phyloP scores from a whole-genome alignment of 2,329 filamentous ascomycete genomes.

The Cephalotrichum gorgonifer region DNA sequence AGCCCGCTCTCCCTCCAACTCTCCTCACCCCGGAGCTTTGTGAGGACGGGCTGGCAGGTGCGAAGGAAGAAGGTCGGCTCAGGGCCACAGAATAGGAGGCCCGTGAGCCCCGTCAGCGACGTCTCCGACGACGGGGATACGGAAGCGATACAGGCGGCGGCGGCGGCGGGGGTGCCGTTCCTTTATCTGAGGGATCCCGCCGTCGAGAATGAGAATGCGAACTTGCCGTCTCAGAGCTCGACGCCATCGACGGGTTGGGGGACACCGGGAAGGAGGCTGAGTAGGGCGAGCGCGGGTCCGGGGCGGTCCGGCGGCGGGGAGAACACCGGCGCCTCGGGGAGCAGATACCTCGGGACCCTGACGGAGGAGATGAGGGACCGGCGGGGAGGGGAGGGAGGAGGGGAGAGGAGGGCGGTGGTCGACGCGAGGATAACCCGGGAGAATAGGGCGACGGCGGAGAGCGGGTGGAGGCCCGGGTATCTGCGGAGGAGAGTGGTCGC shows the following conservation, averaged over 20 bases:
- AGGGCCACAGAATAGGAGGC: too few species aligned
- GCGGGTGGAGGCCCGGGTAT: conserved; percentile 17
- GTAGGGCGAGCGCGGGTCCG: too few species aligned
- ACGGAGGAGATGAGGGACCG: not conserved
- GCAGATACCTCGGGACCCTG: not conserved
- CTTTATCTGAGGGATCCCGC: not conserved
- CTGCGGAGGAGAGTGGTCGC: conserved; percentile 11
- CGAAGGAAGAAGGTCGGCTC: not conserved
- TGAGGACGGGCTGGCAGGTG: too few species aligned
- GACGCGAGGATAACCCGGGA: not conserved
- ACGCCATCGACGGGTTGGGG: not conserved
- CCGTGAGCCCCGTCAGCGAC: not conserved
- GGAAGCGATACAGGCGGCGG: not conserved
- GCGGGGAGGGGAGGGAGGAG: not conserved
- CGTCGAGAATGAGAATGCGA: not conserved
- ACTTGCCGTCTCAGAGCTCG: not conserved
- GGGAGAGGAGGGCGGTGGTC: not conserved
- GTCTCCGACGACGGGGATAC: not conserved
- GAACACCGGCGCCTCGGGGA: too few species aligned
- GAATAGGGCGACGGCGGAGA: conserved; percentile 3
- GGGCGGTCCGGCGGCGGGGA: too few species aligned
- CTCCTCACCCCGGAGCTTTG: not conserved
- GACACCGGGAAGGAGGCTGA: too few species aligned
- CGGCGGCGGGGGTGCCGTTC: conserved; percentile 4
- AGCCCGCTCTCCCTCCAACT: not conserved